Conservation (phyloP, 441 rosid genomes). For the Gossypium gossypioides region DNA sequence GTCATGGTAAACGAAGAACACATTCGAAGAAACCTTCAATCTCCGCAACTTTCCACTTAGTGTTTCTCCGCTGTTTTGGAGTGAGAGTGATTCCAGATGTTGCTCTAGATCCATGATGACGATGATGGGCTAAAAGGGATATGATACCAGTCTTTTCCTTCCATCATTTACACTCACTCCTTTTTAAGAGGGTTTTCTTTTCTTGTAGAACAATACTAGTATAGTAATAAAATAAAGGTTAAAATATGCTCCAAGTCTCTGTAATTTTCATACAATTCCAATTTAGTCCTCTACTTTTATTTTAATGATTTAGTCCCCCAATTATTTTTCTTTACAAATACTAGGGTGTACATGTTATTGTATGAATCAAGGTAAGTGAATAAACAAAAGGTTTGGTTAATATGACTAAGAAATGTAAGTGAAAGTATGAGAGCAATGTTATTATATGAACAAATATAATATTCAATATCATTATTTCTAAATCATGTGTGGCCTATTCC, state of each 20-base stretch:
- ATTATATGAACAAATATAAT: not conserved
- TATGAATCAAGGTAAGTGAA: no score
- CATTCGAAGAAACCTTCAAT: slow-evolving; percentile 51
- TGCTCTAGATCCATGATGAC: not conserved
- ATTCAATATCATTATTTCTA: not conserved
- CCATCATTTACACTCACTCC: no score
- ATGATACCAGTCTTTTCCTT: not conserved
- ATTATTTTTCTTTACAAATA: no score
- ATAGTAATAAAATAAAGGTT: not conserved
- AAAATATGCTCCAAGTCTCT: no score
- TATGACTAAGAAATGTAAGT: not conserved
- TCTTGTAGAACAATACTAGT: not conserved
- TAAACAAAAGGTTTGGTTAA: no score
- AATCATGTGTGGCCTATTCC: not conserved
- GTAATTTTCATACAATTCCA: no score
- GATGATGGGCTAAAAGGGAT: not conserved
- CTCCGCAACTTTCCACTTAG: not conserved
- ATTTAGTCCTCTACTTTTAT: no score
- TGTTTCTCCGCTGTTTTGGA: not conserved
- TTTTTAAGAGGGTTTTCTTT: not conserved
- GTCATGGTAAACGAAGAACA: slow-evolving; percentile 40
- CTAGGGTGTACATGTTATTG: no score
- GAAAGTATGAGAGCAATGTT: not conserved
- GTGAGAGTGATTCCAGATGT: slow-evolving; percentile 5
- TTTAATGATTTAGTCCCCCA: no score